Conservation (phyloP, 1,139 yeast genomes). For the Eremothecium coryli region DNA sequence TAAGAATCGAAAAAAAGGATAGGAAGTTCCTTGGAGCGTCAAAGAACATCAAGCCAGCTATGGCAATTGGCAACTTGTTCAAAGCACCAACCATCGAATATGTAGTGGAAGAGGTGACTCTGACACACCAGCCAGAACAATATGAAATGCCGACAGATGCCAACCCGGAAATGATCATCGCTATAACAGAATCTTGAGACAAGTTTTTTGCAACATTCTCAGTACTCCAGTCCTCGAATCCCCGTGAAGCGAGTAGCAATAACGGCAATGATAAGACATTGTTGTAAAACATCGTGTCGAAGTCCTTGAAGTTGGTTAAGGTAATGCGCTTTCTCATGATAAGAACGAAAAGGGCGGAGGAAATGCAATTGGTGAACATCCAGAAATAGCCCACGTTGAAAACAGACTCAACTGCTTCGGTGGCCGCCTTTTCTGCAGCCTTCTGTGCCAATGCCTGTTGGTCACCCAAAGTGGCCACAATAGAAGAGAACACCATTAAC, state of each 20-base stretch:
- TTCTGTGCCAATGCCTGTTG: slow-evolving; percentile 31
- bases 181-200: slow-evolving; percentile 61
- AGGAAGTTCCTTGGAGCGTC: slow-evolving; percentile 91
- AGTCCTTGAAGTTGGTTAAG: slow-evolving; percentile 92
- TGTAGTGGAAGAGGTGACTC: slow-evolving; percentile 96
- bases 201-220: slow-evolving; percentile 67
- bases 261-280: slow-evolving; percentile 88
- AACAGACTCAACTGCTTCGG: slow-evolving; percentile 35
- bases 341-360: slow-evolving; percentile 88
- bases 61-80: slow-evolving; percentile 94
- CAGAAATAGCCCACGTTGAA: slow-evolving; percentile 84
- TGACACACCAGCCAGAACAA: slow-evolving; percentile 99
- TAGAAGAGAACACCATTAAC: slow-evolving; percentile 86
- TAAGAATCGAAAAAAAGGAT: slow-evolving; percentile 79
- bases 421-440: slow-evolving; percentile 29
- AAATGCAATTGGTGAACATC: slow-evolving; percentile 92
- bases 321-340: slow-evolving; percentile 96
- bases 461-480: slow-evolving; percentile 93
- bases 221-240: slow-evolving; percentile 89
- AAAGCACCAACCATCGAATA: slow-evolving; percentile 99
- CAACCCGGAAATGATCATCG: slow-evolving; percentile 88
- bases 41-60: slow-evolving; percentile 86
- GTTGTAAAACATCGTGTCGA: slow-evolving; percentile 98
- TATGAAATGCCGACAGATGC: slow-evolving; percentile 95
- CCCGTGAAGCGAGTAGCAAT: slow-evolving; percentile 59